Conservation (phyloP, 179 eudicot species). For the Carnegiea gigantea region DNA sequence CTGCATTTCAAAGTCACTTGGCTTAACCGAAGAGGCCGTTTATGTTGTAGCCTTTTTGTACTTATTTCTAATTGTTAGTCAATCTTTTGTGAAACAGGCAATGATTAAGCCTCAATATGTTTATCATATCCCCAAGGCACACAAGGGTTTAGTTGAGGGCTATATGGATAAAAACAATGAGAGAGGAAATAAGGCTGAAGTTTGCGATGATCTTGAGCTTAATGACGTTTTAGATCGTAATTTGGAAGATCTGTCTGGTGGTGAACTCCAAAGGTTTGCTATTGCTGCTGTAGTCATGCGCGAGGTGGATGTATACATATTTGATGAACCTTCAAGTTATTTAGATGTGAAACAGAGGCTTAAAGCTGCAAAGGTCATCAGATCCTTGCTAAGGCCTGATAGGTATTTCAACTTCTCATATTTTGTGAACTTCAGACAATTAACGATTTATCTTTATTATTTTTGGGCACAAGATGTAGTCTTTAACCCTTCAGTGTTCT, state of each 20-base stretch:
- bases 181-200: conserved; percentile 65
- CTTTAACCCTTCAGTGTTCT: background rate
- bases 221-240: conserved; percentile 88
- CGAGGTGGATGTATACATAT: conserved; percentile 87
- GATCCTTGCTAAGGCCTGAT: conserved; percentile 83
- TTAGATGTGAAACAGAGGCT: conserved; percentile 95
- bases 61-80: background rate
- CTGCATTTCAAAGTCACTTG: no score
- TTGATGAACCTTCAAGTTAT: conserved; percentile 97
- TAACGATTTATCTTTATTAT: background rate
- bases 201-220: conserved; percentile 74
- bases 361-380: conserved; percentile 88
- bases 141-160: conserved; percentile 83
- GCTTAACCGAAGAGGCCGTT: no score
- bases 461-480: no score
- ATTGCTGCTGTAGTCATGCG: conserved; percentile 91
- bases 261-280: conserved; percentile 98
- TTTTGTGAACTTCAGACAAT: background rate
- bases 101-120: conserved; percentile 96
- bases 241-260: conserved; percentile 94
- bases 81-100: conserved; percentile 44
- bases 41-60: background rate
- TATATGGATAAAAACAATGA: conserved; percentile 85
- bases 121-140: conserved; percentile 95
- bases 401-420: conserved; percentile 41